These are phyloP conservation scores for Mycena amicta DNA, from an alignment of 768 basidiomycete species.

Conservation along the genomic window DNA sequence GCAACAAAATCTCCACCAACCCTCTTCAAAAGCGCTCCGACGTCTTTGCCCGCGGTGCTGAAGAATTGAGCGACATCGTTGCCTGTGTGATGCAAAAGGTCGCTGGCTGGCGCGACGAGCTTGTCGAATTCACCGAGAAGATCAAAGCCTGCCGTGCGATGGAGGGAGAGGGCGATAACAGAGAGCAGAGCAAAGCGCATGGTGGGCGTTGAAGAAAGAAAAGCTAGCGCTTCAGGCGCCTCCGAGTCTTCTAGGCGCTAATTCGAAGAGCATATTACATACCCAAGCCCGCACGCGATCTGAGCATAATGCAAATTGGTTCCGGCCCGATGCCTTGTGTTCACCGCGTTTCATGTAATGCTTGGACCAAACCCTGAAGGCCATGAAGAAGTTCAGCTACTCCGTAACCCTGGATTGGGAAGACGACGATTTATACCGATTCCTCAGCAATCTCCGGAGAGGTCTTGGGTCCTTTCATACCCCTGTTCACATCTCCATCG, in stretches of 20 bases:
- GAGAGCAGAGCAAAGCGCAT: not conserved
- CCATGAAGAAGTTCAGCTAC: slow-evolving; percentile 5
- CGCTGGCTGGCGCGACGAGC: not conserved
- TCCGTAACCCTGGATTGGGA: slow-evolving; percentile 12
- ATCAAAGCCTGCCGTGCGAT: not conserved
- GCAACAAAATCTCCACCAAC: slow-evolving; percentile 10
- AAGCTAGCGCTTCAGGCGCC: too few species aligned
- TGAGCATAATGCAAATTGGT: too few species aligned
- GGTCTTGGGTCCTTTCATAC: not conserved
- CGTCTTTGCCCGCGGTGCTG: slow-evolving; percentile 17
- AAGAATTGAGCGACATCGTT: slow-evolving; percentile 2
- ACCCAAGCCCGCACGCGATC: too few species aligned
- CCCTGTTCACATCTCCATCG: slow-evolving; percentile 1
- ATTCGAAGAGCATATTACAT: too few species aligned
- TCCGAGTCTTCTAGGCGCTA: too few species aligned
- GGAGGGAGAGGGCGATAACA: not conserved
- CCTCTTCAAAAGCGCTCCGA: slow-evolving; percentile 21
- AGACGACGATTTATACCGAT: not conserved
- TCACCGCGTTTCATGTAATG: not conserved
- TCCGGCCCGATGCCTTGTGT: not conserved
- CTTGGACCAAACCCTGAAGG: not conserved
- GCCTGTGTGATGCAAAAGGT: not conserved
- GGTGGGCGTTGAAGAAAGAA: too few species aligned
- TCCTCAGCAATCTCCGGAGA: slow-evolving; percentile 2
- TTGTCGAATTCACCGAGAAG: not conserved